phyloP scores from a whole-genome alignment of 2,329 filamentous ascomycete species.

The Neurospora sp. region DNA sequence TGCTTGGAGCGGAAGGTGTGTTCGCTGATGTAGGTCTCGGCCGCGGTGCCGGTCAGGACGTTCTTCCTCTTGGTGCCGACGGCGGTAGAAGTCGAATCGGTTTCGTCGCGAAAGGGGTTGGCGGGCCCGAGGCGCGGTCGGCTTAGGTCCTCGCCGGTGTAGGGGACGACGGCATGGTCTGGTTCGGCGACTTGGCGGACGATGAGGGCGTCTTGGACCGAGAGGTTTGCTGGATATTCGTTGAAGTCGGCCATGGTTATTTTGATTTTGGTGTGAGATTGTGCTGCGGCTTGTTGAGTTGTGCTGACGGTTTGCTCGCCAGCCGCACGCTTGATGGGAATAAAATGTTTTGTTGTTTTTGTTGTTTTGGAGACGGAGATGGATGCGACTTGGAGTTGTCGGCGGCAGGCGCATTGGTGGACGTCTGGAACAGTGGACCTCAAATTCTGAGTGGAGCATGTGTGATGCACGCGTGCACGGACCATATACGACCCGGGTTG shows the following conservation, averaged over 20 bases:
- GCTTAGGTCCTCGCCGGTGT: slow-evolving; percentile 64
- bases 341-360: background rate
- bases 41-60: slow-evolving; percentile 72
- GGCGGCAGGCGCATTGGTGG: background rate
- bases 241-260: slow-evolving; percentile 47
- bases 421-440: background rate
- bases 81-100: slow-evolving; percentile 26
- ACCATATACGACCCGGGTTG: background rate
- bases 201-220: slow-evolving; percentile 53
- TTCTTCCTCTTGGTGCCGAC: slow-evolving; percentile 61
- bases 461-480: background rate
- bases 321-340: background rate
- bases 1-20: slow-evolving; percentile 83
- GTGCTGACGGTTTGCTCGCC: background rate
- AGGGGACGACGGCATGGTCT: slow-evolving; percentile 52
- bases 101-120: slow-evolving; percentile 64
- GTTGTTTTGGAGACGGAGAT: background rate
- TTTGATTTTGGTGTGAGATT: background rate
- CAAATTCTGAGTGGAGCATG: background rate
- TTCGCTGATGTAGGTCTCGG: slow-evolving; percentile 84
- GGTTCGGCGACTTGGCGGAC: slow-evolving; percentile 44
- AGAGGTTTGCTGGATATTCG: slow-evolving; percentile 58
- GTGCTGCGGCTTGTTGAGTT: background rate
- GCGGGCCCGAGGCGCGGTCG: slow-evolving; percentile 57
- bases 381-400: background rate